Percentiles rank a stretch among this genome's conserved stretches.
Evolutionary conservation across 805 yeast genomes (phyloP).

Genomic region (Kodamaea leandrae): DNA sequence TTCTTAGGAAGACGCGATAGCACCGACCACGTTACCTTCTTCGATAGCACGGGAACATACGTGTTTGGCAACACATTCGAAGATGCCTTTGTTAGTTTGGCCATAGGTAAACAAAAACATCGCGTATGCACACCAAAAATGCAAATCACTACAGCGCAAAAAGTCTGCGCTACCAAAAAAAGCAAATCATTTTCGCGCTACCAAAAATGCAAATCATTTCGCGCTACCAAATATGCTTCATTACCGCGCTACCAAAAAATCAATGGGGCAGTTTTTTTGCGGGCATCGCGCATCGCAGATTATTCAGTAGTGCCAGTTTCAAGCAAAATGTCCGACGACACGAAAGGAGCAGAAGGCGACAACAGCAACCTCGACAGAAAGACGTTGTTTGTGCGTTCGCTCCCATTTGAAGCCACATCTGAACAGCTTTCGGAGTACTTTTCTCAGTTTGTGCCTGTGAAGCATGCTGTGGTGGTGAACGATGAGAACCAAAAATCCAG

Average conservation of each 20-base stretch:
- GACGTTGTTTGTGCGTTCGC: constrained; percentile 81
- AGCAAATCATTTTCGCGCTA: neutral
- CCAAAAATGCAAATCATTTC: neutral
- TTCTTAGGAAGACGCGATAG: constrained; percentile 30
- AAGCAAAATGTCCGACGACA: constrained; percentile 10
- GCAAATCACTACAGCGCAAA: too few relatives aligned
- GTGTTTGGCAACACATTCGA: constrained; percentile 33
- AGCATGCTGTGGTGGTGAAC: constrained; percentile 87
- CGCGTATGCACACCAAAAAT: too few relatives aligned
- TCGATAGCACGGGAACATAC: constrained; percentile 33
- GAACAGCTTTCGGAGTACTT: constrained; percentile 82
- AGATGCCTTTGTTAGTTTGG: neutral
- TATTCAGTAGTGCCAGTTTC: too few relatives aligned
- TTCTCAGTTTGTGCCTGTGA: constrained; percentile 90
- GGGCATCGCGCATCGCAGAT: neutral
- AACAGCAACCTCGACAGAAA: constrained; percentile 48
- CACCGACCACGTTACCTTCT: constrained; percentile 19
- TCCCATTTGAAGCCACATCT: constrained; percentile 77
- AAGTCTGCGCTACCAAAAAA: neutral
- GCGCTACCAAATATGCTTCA: neutral
- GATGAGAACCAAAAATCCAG: constrained; percentile 75
- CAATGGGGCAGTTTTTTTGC: neutral
- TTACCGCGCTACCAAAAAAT: constrained; percentile 1
- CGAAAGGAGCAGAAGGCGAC: constrained; percentile 4
- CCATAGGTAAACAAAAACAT: neutral